A percentile compares a stretch with the other conserved stretches of the same genome.
phyloP scores from a whole-genome alignment of 192 early-diverging fungal species.

The Rhizoclosmatium globosum region DNA sequence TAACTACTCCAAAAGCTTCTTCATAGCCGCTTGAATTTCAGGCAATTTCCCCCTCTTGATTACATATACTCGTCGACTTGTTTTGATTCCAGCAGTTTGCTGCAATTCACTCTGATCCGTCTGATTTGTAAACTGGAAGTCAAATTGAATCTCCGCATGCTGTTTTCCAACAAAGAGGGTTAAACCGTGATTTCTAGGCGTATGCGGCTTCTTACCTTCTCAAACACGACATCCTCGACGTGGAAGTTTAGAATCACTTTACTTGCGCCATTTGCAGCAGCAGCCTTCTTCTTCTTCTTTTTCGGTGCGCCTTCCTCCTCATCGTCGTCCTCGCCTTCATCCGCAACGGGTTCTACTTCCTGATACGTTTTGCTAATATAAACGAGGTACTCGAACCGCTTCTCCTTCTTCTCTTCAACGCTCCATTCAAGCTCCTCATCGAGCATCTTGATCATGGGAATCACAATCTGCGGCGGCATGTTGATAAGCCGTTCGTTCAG shows the following conservation, averaged over 20 bases:
- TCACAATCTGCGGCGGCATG: slow-evolving; percentile 92
- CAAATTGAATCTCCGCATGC: slow-evolving; percentile 76
- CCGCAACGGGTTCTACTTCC: slow-evolving; percentile 75
- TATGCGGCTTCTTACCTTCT: slow-evolving; percentile 47
- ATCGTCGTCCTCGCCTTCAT: slow-evolving; percentile 57
- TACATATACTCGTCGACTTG: slow-evolving; percentile 21
- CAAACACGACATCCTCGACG: slow-evolving; percentile 92
- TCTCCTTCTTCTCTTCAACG: slow-evolving; percentile 68
- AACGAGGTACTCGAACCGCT: slow-evolving; percentile 84
- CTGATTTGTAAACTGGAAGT: slow-evolving; percentile 81
- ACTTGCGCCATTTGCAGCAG: slow-evolving; percentile 4
- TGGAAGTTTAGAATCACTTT: slow-evolving; percentile 78
- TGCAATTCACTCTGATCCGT: slow-evolving; percentile 21
- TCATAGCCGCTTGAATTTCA: slow-evolving; percentile 18
- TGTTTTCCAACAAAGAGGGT: not conserved
- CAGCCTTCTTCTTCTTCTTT: slow-evolving; percentile 51
- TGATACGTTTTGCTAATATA: slow-evolving; percentile 83
- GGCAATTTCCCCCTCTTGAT: slow-evolving; percentile 8
- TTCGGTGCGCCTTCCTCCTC: slow-evolving; percentile 43
- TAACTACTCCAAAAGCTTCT: slow-evolving; percentile 13
- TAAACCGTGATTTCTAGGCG: not conserved
- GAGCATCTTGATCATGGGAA: slow-evolving; percentile 92
- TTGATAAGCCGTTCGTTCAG: slow-evolving; percentile 93
- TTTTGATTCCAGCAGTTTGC: slow-evolving; percentile 36
- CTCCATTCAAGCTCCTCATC: slow-evolving; percentile 82